Evolutionary conservation across 306 rosid genomes (phyloP), one percentile per base, ranked within the genome.

Genomic region (Sicyos edulis): DNA sequence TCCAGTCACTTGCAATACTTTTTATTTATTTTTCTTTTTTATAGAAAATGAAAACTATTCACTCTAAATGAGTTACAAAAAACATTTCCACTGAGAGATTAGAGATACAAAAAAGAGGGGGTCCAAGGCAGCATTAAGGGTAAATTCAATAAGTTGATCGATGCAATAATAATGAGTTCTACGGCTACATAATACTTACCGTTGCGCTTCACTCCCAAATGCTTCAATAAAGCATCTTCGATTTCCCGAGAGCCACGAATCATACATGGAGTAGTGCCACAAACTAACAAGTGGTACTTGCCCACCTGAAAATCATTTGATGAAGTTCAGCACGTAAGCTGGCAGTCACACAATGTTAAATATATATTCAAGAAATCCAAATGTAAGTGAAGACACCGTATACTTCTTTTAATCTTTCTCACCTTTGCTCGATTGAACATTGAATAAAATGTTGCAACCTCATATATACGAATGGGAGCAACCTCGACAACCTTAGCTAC

Each of bases 221-320:
- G 99, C 51, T 88, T 86, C 87, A 93, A 74, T 75, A 93, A 86
- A 74, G 99, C 81, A 74, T 84, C 87, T 80, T 93, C 97, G 72
- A 93, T 93, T 55, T 79, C 99, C 74, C 96, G 91, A 67, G 99
- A 91, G 74, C 99, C 97, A 40, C 97, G 96, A 54, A 93, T 93
- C 99, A 93, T 93, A 80, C 99, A 93, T 47, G 99, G 99, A 77
- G 96, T 87, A 24, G 99, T 93, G 76, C 99, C 99, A 79, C 99
- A 93, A 76, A 91, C 99, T 87, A 93, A 83, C 14, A 93, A 89
- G 78, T 93, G 99, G 79, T 88, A 93, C 83, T 81, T 83, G 2
- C 99, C 99, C 73, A 93, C 99, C 99, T 93, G 77, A 80, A 75
- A 80, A 74, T 63, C 71, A 75, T 76, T 29, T 14, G 64, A 85